Evolutionary conservation across 345 rosid species (phyloP).

Genomic region (Salix suchowensis): DNA sequence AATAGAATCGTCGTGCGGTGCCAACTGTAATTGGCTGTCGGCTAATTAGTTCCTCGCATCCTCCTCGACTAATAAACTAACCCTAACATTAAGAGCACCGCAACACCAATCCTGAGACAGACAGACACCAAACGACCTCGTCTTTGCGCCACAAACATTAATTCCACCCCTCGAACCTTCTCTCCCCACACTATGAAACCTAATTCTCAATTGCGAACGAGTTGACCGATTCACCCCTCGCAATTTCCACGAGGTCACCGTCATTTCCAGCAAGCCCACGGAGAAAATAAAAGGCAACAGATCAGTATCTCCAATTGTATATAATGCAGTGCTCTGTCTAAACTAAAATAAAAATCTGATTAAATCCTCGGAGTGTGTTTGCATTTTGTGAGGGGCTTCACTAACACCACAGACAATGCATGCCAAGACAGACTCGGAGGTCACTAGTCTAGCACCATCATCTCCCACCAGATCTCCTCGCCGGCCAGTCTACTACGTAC

Average conservation of each 20-base stretch:
- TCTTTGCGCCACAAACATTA: background rate
- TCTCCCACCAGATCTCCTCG: constrained; percentile 91
- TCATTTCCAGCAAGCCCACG: background rate
- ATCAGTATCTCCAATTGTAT: background rate
- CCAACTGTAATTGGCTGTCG: constrained; percentile 46
- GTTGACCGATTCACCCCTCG: constrained; percentile 4
- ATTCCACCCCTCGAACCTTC: constrained; percentile 11
- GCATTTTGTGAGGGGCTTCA: background rate
- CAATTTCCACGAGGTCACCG: background rate
- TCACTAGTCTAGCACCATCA: constrained; percentile 83
- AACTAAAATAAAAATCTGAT: background rate
- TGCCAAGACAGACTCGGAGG: constrained; percentile 97
- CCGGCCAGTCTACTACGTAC: constrained; percentile 85
- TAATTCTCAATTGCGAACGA: background rate
- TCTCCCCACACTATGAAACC: background rate
- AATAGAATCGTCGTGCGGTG: constrained; percentile 19
- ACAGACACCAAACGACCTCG: background rate
- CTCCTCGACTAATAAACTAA: background rate
- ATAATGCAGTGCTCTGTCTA: background rate
- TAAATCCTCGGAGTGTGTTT: background rate
- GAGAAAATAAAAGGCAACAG: background rate
- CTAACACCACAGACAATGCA: constrained; percentile 44
- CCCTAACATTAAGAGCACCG: background rate
- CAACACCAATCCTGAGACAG: background rate
- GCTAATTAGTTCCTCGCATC: constrained; percentile 7